These are phyloP conservation scores for Fusarium coicis DNA, from an alignment of 2,329 filamentous ascomycete genomes.

Conservation along the genomic window DNA sequence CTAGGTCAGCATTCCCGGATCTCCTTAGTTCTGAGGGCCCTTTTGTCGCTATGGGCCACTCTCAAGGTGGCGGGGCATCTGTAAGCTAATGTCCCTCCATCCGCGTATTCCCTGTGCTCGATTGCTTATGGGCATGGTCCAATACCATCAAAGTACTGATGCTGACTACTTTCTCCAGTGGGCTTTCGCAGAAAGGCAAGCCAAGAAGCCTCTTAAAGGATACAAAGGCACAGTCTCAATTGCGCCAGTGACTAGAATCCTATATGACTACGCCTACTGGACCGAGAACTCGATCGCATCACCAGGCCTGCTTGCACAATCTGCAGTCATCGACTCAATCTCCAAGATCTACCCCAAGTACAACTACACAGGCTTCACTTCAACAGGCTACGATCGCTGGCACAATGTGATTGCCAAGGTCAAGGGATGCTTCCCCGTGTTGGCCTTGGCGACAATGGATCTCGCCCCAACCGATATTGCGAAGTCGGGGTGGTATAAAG, in stretches of 20 bases:
- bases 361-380: constrained; percentile 20
- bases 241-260: constrained; percentile 22
- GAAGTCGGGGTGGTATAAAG: neutral
- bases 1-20: constrained; percentile 15
- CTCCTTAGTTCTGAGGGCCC: neutral
- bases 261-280: constrained; percentile 18
- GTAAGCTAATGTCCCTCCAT: neutral
- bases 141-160: neutral
- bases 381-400: constrained; percentile 24
- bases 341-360: constrained; percentile 22
- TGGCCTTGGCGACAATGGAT: constrained; percentile 2
- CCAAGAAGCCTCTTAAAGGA: constrained; percentile 17
- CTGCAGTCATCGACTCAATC: constrained; percentile 15
- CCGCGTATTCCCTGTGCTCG: no score
- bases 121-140: neutral
- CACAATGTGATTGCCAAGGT: constrained; percentile 20
- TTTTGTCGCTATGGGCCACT: constrained; percentile 4
- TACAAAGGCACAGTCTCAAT: constrained; percentile 27
- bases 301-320: constrained; percentile 3
- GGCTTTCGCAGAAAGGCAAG: constrained; percentile 27
- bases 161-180: neutral
- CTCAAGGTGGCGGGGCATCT: neutral
- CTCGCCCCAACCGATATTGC: neutral
- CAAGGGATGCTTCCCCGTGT: constrained; percentile 20
- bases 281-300: constrained; percentile 3